Conservation (phyloP, 164 flowering plant species). For the Cinnamomum micranthum region DNA sequence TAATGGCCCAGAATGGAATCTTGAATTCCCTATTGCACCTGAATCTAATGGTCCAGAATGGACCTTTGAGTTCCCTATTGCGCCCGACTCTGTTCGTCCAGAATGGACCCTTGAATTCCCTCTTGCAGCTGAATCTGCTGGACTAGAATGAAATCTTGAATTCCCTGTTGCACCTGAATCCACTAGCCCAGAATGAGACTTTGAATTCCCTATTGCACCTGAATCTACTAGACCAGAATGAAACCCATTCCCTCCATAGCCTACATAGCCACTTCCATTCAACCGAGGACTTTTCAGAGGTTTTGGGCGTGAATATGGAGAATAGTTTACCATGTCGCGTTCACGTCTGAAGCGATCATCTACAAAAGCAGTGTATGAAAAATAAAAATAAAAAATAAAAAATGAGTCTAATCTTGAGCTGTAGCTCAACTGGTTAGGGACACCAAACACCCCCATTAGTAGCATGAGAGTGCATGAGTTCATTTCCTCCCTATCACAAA, state of each 20-base stretch:
- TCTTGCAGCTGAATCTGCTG: slow-evolving; percentile 6
- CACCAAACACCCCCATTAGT: not conserved
- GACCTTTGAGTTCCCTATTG: slow-evolving; percentile 23
- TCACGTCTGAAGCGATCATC: not conserved
- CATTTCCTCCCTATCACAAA: not conserved
- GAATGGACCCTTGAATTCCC: slow-evolving; percentile 16
- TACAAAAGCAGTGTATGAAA: not conserved
- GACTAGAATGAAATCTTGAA: slow-evolving; percentile 4
- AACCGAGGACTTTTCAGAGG: not conserved
- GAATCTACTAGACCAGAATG: slow-evolving; percentile 18
- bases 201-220: slow-evolving; percentile 19
- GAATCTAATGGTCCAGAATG: not conserved
- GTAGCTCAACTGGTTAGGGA: not conserved
- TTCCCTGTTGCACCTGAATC: slow-evolving; percentile 13
- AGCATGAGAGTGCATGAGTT: not conserved
- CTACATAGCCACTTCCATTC: slow-evolving; percentile 23
- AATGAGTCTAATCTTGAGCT: not conserved
- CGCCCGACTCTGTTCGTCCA: slow-evolving; percentile 12
- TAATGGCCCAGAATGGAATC: slow-evolving; percentile 12
- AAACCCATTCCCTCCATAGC: slow-evolving; percentile 23
- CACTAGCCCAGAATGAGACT: not conserved
- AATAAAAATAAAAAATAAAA: too few relatives aligned
- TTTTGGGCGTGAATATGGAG: not conserved
- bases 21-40: slow-evolving; percentile 20
- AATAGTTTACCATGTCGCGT: slow-evolving; percentile 7